Percentiles rank a stretch among this genome's conserved stretches.
Evolutionary conservation across 1,284 basidiomycete genomes (phyloP).

Genomic region (Phaffia rhodozyma): DNA sequence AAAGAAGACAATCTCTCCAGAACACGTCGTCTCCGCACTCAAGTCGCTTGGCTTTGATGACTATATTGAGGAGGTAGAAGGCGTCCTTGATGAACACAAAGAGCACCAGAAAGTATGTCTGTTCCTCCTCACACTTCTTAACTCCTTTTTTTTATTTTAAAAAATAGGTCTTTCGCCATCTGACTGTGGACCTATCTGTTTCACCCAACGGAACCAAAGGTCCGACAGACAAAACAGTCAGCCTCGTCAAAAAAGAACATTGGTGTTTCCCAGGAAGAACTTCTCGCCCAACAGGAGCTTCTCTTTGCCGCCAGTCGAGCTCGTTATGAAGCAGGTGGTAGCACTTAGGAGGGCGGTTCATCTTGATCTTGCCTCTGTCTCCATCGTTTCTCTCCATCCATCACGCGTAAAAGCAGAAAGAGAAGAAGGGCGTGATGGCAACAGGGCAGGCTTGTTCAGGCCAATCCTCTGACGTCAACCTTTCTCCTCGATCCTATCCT

Average conservation of each 20-base stretch:
- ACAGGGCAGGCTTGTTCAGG: no score
- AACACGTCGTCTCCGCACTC: conserved; percentile 86
- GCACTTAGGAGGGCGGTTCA: no score
- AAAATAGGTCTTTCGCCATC: not conserved
- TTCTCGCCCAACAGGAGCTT: conserved; percentile 73
- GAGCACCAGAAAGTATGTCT: conserved; percentile 69
- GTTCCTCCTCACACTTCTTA: conserved; percentile 8
- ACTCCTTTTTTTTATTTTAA: not conserved
- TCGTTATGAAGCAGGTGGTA: conserved; percentile 36
- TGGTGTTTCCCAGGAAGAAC: conserved; percentile 54
- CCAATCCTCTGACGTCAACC: no score
- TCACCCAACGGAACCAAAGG: conserved; percentile 6
- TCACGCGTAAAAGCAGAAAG: no score
- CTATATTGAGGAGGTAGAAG: conserved; percentile 71
- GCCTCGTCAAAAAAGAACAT: conserved; percentile 5
- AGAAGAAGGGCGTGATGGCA: no score
- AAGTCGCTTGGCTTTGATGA: conserved; percentile 45
- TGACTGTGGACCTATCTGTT: not conserved
- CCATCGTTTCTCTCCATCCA: no score
- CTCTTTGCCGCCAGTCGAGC: conserved; percentile 76
- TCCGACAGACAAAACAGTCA: conserved; percentile 14
- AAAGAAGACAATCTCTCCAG: conserved; percentile 99
- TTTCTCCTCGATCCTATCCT: no score
- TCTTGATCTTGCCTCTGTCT: no score
- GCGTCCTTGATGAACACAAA: conserved; percentile 88